Base-by-base conservation (phyloP, 805 yeast species). In the Brettanomyces bruxellensis region DNA sequence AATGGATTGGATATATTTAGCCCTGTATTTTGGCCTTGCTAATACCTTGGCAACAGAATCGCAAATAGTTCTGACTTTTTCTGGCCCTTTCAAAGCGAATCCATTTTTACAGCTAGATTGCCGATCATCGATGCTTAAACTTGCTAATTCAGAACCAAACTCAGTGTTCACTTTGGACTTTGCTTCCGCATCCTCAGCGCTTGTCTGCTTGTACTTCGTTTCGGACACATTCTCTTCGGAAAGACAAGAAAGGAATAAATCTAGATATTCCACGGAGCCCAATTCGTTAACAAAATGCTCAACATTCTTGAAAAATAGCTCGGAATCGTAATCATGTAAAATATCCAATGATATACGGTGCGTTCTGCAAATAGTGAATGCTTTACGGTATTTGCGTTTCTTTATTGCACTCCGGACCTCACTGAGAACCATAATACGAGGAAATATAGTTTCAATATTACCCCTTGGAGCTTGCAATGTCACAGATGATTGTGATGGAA, bases 401-500 rank as follows among this genome's bases (percentile, higher is more conserved):
- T 73, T 69, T 50, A 93, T 87, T 53, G 74, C 73, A 34, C 74
- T 70, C 53, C 99, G 76, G 25, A 93, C 95, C 23, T 83, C 93
- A 11, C 86, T 75, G 37, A 93, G 68, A 3, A 91, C 95, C 84
- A 93, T 81, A 41, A 93, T 85, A 62, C 99, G 75, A 12, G 99
- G 99, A 57, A 79, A 82, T 18, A 93, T 85, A 0, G 98, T 89
- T 64, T 93, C 99, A 54, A 93, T 68, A 58, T 93, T 93, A 50
- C 99, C 99, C 61, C 99, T 77, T 49, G 95, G 95, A 4, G 96
- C 96, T 63, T 93, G 96, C 45, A 93, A 70, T 4, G 87, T 80
- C 18, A 95, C 89, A 1, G 90, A 75, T 47, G 89, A 81, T 46
- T 78, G 83, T 0, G 91, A 78, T 1, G 97, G 96, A 57, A 89